Evolutionary conservation across 2,329 filamentous ascomycete species (phyloP), one percentile per base, ranked within the genome.

Genomic region (Ilyonectria robusta): DNA sequence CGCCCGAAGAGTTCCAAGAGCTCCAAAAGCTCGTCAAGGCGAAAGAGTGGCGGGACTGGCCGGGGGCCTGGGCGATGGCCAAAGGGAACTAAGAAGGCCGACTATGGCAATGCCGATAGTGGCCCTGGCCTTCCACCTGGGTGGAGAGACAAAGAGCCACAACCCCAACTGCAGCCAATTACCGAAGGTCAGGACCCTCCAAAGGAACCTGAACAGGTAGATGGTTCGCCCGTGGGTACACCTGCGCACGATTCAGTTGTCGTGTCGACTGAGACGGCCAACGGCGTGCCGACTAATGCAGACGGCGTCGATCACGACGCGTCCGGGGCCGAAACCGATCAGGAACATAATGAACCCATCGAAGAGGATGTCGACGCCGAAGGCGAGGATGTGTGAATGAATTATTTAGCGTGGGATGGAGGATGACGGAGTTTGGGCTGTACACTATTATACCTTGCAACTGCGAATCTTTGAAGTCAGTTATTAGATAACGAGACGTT

Each of bases 31-130:
- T 81, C 82, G 15, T 79, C 81, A n/a, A 84, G 87, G 58, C 83
- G 88, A 50, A 90, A 88, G 78, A 82, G 85, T 6, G 89, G 89
- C 2, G 89, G 89, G 4, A 92, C 89, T 1, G 89, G 89, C 2
- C 85, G 89, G 58, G 89, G 89, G 0, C 89, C 89, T 1, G 89
- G 89, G 0, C 84, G 89, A 47, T 92, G 89, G 88, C 89, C 89
- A 0, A 92, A 91, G 76, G 89, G 89, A 6, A 91, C 89, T 0
- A 92, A 91, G 78, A 92, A 92, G 77, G 87, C 87, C 44, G 89
- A 92, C 73, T 92, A 92, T 63, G 89, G 89, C 0, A 91, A 91
- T 68, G 89, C 89, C 0, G 87, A 88, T 37, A 91, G 89, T 72
- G 89, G 89, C 1, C 89, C 89, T 2, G 89, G 89, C 2, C 79